Evolutionary conservation across 768 basidiomycete genomes (phyloP).

Genomic region (Amyloporia xantha): DNA sequence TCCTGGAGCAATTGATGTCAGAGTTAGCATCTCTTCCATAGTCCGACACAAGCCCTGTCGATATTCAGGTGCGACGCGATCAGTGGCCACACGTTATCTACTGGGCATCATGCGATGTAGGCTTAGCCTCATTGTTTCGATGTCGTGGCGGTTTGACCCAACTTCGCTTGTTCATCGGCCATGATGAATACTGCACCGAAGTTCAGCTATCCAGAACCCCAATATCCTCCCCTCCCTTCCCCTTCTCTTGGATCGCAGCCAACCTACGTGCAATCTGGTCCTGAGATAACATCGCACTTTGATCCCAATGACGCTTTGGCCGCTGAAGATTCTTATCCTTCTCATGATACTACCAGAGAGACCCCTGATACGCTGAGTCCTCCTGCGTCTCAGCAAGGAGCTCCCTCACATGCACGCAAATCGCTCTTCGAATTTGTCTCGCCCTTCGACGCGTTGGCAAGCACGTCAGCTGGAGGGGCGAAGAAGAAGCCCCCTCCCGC

Average conservation of each 20-base stretch:
- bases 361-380: constrained; percentile 10
- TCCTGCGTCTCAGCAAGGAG: no score
- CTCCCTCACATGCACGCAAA: constrained; percentile 65
- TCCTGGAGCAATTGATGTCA: constrained; percentile 77
- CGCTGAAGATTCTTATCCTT: constrained; percentile 10
- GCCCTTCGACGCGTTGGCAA: constrained; percentile 70
- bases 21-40: constrained; percentile 51
- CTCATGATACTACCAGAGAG: constrained; percentile 11
- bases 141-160: no score
- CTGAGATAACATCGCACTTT: constrained; percentile 17
- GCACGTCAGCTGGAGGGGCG: constrained; percentile 31
- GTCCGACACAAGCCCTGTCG: no score
- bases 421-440: constrained; percentile 84
- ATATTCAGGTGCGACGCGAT: no score
- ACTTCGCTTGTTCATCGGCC: no score
- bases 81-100: no score
- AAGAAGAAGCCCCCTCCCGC: constrained; percentile 69
- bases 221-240: constrained; percentile 7
- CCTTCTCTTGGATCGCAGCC: constrained; percentile 21
- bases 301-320: constrained; percentile 15
- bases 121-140: no score
- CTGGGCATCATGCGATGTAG: no score
- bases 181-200: constrained; percentile 10
- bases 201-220: constrained; percentile 9
- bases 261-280: constrained; percentile 15